Evolutionary conservation across 805 yeast genomes (phyloP), one percentile per base, ranked within the genome.

Genomic region (Tetrapisispora pingtungensis): DNA sequence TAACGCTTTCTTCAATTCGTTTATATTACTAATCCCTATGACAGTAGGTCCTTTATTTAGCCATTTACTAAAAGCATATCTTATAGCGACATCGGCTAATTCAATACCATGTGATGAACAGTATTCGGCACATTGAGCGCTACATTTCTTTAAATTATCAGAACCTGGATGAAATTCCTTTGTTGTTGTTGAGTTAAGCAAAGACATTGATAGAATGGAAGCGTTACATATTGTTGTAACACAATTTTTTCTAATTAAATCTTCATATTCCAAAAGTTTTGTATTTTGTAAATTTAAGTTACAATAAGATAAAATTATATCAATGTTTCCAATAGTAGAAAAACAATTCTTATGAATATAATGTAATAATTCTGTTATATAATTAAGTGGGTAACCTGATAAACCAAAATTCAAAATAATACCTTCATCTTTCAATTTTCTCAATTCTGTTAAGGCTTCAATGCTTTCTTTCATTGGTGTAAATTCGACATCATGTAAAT

Each of bases 401-500:
- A 87, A 65, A 10, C 97, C 97, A 48, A 89, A 72, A 51, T 79
- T 69, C 32, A 61, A 68, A 40, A 85, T 72, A 2, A 73, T 33
- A 0, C 95, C 95, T 50, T 77, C 78, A 6, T 69, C 52, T 57
- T 86, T 84, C 52, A 89, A 64, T 40, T 59, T 62, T 52, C 67
- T 73, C 51, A 87, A 67, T 51, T 78, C 80, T 24, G 60, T 65
- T 42, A 90, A 66, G 0, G 95, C 96, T 22, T 61, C 81, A 14
- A 75, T 54, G 4, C 80, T 75, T 19, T 74, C 74, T 1, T 60
- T 68, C 28, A 73, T 73, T 0, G 72, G 59, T 7, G 79, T 83
- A 62, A 89, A 90, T 59, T 89, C 97, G 39, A 88, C 77, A 58
- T 89, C 97, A 63, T 90, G 97, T 52, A 88, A 68, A 60, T 84